Conservation (phyloP, 164 flowering plant genomes). For the Litsea cubeba region DNA sequence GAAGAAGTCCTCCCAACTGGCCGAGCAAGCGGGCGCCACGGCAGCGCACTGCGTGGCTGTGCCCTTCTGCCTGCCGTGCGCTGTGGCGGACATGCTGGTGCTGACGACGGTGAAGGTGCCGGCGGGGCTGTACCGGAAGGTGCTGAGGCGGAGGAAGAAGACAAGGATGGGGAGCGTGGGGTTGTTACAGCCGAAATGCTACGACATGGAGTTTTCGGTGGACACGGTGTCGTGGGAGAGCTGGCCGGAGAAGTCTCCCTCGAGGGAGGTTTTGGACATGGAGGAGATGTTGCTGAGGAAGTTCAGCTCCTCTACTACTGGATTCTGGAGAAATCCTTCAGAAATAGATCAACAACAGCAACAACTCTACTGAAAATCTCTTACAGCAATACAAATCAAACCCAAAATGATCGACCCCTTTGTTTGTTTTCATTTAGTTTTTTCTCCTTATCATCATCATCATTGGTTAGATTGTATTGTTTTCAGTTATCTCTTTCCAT, state of each 20-base stretch:
- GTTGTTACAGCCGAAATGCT: background rate
- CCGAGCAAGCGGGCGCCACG: conserved; percentile 75
- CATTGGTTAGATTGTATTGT: too few relatives aligned
- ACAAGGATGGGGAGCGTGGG: background rate
- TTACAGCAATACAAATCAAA: too few relatives aligned
- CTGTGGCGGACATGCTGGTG: conserved; percentile 40
- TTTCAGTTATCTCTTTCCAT: too few relatives aligned
- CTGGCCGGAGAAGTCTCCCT: conserved; percentile 11
- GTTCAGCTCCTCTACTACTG: conserved; percentile 44
- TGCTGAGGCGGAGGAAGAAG: conserved; percentile 19
- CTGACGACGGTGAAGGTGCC: conserved; percentile 77
- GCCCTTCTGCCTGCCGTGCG: conserved; percentile 82
- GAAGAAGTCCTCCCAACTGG: conserved; percentile 28
- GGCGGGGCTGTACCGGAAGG: conserved; percentile 61
- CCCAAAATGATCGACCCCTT: too few relatives aligned
- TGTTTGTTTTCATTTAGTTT: too few relatives aligned
- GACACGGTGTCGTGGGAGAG: conserved; percentile 5
- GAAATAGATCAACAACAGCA: conserved; percentile 22
- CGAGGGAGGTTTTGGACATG: conserved; percentile 31
- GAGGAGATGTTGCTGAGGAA: conserved; percentile 83
- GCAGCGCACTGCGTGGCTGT: conserved; percentile 78
- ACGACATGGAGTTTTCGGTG: background rate
- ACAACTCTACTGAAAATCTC: background rate
- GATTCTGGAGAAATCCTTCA: conserved; percentile 90
- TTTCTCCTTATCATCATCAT: too few relatives aligned